Conservation (phyloP, 345 rosid genomes). For the Lumnitzera littorea region DNA sequence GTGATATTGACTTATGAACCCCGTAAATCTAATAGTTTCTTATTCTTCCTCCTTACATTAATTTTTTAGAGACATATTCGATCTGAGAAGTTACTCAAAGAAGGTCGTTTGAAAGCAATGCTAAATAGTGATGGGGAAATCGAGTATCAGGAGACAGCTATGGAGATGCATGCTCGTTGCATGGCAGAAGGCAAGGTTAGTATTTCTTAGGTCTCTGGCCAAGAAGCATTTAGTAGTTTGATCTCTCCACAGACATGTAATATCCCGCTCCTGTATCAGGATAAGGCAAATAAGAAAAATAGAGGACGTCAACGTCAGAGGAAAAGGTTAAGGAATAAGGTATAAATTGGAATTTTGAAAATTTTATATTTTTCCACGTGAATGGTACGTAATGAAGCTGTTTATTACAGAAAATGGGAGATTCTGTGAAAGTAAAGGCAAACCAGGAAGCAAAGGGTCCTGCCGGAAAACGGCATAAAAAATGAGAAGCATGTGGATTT, state of each 20-base stretch:
- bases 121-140: constrained; percentile 61
- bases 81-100: constrained; percentile 58
- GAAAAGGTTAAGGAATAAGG: constrained; percentile 31
- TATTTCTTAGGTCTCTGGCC: background rate
- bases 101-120: constrained; percentile 50
- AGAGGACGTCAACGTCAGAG: constrained; percentile 29
- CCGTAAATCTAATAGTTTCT: too few species aligned
- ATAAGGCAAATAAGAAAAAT: constrained; percentile 23
- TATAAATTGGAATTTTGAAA: constrained; percentile 5
- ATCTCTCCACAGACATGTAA: background rate
- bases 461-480: constrained; percentile 33
- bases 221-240: background rate
- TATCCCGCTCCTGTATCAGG: constrained; percentile 14
- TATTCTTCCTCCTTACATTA: too few species aligned
- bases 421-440: constrained; percentile 12
- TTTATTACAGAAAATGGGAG: constrained; percentile 18
- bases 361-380: background rate
- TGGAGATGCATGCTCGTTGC: constrained; percentile 45
- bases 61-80: constrained; percentile 49
- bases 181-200: constrained; percentile 39
- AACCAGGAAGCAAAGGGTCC: constrained; percentile 11
- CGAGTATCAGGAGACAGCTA: constrained; percentile 57
- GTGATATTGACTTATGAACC: too few species aligned
- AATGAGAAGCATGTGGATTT: constrained; percentile 13
- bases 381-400: background rate